Percentiles rank a stretch among this genome's conserved stretches.
Conservation (phyloP, 2,329 filamentous ascomycete species). For the Dactylonectria macrodidyma region DNA sequence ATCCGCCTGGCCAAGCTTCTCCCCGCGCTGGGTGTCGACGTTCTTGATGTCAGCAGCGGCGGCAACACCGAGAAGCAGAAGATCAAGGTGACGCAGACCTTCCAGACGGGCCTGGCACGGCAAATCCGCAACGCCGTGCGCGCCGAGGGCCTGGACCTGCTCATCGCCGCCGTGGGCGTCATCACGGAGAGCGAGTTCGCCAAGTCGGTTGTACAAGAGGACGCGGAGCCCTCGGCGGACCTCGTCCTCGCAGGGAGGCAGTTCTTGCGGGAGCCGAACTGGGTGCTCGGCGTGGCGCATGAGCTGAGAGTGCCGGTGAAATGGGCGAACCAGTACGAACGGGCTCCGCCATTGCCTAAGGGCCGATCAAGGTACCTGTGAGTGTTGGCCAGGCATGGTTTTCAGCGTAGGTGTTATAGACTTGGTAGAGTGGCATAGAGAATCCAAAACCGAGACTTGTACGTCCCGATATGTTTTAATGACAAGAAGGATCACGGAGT, state of each 20-base stretch:
- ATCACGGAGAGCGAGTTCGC: conserved; percentile 81
- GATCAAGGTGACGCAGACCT: conserved; percentile 74
- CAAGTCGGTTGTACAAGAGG: conserved; percentile 68
- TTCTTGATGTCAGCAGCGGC: conserved; percentile 86
- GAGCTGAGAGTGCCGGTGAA: conserved; percentile 79
- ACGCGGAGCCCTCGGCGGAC: conserved; percentile 68
- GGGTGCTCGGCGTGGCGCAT: conserved; percentile 81
- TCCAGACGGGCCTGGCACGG: conserved; percentile 82
- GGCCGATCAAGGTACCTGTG: conserved; percentile 2
- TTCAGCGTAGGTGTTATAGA: background rate
- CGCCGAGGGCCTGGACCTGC: conserved; percentile 64
- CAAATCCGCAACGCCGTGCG: conserved; percentile 77
- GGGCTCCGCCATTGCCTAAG: conserved; percentile 34
- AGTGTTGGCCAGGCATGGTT: background rate
- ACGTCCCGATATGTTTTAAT: background rate
- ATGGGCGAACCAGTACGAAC: conserved; percentile 77
- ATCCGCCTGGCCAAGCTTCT: conserved; percentile 66
- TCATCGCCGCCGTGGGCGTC: conserved; percentile 82
- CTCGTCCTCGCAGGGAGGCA: conserved; percentile 81
- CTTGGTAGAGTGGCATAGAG: background rate
- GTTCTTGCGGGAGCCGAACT: conserved; percentile 86
- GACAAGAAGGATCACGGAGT: background rate
- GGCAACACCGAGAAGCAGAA: conserved; percentile 77
- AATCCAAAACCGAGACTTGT: background rate
- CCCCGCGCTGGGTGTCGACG: conserved; percentile 81